phyloP scores from a whole-genome alignment of 1,284 basidiomycete species.

The Microbotryum silenes-acaulis region DNA sequence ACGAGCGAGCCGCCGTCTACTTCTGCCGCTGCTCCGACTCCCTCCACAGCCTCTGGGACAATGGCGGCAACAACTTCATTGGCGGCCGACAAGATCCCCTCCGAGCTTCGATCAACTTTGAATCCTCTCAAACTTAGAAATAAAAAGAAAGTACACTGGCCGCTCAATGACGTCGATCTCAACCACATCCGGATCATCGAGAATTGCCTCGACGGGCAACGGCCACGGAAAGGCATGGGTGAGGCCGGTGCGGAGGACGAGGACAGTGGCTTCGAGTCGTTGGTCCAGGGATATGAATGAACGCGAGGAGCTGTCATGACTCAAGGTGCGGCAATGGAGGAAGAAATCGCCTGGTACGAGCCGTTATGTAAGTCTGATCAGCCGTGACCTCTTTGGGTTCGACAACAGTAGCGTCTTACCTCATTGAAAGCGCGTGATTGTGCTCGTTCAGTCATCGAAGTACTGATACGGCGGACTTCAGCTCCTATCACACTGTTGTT shows the following conservation, averaged over 20 bases:
- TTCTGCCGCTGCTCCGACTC: too few relatives aligned
- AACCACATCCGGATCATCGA: conserved; percentile 1
- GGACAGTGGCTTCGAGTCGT: background rate
- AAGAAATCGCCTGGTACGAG: conserved; percentile 21
- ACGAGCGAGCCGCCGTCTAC: too few relatives aligned
- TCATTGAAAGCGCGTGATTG: too few relatives aligned
- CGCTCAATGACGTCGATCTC: background rate
- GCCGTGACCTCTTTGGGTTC: background rate
- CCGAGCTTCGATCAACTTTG: too few relatives aligned
- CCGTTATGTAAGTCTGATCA: conserved; percentile 14
- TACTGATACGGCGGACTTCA: conserved; percentile 17
- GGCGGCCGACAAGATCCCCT: too few relatives aligned
- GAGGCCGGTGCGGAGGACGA: background rate
- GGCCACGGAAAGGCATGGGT: background rate
- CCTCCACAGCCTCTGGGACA: too few relatives aligned
- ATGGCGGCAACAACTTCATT: too few relatives aligned
- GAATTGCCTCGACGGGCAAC: background rate
- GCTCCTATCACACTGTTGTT: background rate
- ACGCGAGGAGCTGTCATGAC: conserved; percentile 13
- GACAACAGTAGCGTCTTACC: too few relatives aligned
- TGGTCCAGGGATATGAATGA: conserved; percentile 13
- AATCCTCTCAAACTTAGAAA: too few relatives aligned
- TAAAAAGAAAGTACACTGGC: too few relatives aligned
- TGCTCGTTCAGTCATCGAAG: background rate
- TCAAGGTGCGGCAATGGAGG: conserved; percentile 18